A percentile compares a stretch with the other conserved stretches of the same genome.
phyloP scores from a whole-genome alignment of 2,329 filamentous ascomycete genomes.

The Colletotrichum orchidophilum region DNA sequence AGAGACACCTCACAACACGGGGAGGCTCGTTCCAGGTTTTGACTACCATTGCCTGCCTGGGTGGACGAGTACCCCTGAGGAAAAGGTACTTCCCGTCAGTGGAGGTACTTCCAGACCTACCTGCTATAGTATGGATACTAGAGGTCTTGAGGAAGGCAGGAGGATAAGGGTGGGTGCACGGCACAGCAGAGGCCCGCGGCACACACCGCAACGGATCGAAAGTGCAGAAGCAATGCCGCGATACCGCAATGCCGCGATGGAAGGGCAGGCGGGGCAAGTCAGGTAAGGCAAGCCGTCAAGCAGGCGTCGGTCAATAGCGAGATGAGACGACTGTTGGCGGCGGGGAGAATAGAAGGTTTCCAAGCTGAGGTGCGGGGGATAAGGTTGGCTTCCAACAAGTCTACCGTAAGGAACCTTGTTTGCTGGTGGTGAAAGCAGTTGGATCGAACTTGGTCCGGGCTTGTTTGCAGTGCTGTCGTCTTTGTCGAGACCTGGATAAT shows the following conservation, averaged over 20 bases:
- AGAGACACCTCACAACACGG: not conserved
- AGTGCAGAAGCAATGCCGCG: not conserved
- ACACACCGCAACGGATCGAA: slow-evolving; percentile 1
- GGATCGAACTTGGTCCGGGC: not conserved
- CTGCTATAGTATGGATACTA: not conserved
- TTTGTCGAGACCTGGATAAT: not conserved
- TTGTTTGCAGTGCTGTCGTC: not conserved
- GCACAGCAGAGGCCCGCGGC: not conserved
- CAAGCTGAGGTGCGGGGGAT: not conserved
- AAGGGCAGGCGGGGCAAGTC: not conserved
- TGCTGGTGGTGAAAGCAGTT: not conserved
- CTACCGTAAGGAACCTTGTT: no score
- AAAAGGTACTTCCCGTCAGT: not conserved
- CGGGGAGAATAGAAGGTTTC: slow-evolving; percentile 8
- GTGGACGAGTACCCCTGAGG: not conserved
- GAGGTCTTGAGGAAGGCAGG: not conserved
- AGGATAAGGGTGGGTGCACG: not conserved
- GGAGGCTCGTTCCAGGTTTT: not conserved
- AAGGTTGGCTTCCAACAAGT: not conserved
- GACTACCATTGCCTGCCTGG: not conserved
- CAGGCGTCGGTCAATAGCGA: slow-evolving; percentile 20
- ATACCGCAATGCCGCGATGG: not conserved
- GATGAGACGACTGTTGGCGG: slow-evolving; percentile 11
- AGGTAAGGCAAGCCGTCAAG: not conserved
- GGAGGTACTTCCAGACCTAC: not conserved